Evolutionary conservation across 73 alveolate genomes (phyloP).

Genomic region (Paramecium sexaurelia): DNA sequence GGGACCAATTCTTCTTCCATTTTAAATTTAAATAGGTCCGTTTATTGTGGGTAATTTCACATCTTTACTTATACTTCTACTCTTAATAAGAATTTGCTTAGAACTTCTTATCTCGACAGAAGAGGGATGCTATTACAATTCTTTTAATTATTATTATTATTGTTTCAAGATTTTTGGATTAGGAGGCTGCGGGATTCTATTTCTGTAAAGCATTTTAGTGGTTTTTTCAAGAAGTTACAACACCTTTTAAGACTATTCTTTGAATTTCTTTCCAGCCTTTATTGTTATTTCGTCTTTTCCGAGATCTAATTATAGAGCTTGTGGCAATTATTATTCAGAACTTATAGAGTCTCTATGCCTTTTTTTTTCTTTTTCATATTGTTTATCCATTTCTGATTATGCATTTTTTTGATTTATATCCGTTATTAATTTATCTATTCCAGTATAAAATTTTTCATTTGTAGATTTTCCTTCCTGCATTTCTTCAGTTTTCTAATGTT

Average conservation of each 20-base stretch:
- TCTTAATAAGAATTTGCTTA: background rate
- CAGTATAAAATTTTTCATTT: conserved; percentile 29
- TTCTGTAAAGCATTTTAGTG: background rate
- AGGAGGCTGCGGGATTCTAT: background rate
- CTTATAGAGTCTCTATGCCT: conserved; percentile 1
- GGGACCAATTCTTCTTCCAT: background rate
- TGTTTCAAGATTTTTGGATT: background rate
- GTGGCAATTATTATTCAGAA: background rate
- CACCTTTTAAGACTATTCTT: background rate
- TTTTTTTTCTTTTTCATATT: conserved; percentile 34
- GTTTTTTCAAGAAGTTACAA: background rate
- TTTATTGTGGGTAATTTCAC: background rate
- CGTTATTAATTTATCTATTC: conserved; percentile 37
- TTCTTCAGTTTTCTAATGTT: background rate
- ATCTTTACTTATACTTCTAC: conserved; percentile 8
- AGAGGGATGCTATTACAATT: background rate
- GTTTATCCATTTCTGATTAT: background rate
- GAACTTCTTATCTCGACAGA: background rate
- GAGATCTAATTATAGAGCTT: background rate
- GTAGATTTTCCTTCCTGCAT: conserved; percentile 5
- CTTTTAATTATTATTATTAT: background rate
- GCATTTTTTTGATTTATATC: conserved; percentile 30
- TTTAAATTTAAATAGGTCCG: background rate
- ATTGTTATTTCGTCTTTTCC: background rate
- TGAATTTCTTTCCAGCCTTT: background rate